phyloP scores from a whole-genome alignment of 192 early-diverging fungal species.

The Rhizoclosmatium globosum region DNA sequence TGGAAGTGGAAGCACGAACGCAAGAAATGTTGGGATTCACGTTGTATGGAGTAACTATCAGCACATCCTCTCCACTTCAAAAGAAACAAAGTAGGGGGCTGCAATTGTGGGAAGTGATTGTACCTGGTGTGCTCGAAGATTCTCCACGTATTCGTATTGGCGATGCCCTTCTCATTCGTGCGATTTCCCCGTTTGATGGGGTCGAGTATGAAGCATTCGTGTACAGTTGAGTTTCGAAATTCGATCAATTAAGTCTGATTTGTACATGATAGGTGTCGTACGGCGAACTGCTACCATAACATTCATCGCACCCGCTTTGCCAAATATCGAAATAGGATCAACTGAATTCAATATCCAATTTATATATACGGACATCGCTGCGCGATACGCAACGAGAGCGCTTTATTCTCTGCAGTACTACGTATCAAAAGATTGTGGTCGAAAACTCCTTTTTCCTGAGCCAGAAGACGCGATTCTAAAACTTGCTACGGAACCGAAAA shows the following conservation, averaged over 20 bases:
- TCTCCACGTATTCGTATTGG: slow-evolving; percentile 26
- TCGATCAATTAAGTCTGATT: too few species aligned
- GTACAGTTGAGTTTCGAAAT: neutral
- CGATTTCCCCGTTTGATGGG: slow-evolving; percentile 4
- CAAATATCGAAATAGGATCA: neutral
- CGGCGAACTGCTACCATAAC: slow-evolving; percentile 7
- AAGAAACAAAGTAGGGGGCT: too few species aligned
- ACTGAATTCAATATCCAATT: slow-evolving; percentile 33
- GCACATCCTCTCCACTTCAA: neutral
- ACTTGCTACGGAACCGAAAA: neutral
- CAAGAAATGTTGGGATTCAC: slow-evolving; percentile 2
- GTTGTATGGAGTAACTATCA: slow-evolving; percentile 16
- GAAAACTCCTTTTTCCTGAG: slow-evolving; percentile 25
- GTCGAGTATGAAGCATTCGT: slow-evolving; percentile 14
- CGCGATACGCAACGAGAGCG: neutral
- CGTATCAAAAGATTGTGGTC: neutral
- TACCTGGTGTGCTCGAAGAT: slow-evolving; percentile 34
- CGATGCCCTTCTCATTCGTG: slow-evolving; percentile 9
- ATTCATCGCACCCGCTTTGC: neutral
- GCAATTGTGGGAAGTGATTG: slow-evolving; percentile 4
- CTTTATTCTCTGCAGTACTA: neutral
- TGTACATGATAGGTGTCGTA: neutral
- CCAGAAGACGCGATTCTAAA: slow-evolving; percentile 23
- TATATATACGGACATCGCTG: neutral
- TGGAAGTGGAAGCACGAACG: neutral